Conservation (phyloP, 1,139 yeast genomes). For the Taphrina deformans region DNA sequence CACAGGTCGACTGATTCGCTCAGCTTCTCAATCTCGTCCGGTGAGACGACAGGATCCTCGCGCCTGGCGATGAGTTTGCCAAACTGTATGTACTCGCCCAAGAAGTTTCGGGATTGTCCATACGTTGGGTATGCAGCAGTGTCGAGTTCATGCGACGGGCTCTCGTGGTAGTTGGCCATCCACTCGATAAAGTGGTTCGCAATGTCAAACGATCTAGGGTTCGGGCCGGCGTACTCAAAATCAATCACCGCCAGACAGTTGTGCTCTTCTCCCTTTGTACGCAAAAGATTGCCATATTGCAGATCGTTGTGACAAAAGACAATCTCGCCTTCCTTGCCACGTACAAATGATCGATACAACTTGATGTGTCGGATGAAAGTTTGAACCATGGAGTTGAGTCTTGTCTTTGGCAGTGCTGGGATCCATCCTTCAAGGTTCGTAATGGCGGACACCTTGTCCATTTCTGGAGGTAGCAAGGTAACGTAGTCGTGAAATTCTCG, state of each 20-base stretch:
- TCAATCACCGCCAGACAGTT: constrained; percentile 85
- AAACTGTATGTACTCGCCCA: constrained; percentile 17
- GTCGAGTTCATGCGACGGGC: constrained; percentile 60
- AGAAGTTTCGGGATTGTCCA: constrained; percentile 66
- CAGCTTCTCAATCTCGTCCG: constrained; percentile 55
- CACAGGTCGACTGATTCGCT: constrained; percentile 69
- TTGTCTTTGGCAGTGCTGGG: constrained; percentile 47
- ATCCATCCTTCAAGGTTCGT: constrained; percentile 71
- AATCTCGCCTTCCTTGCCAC: constrained; percentile 51
- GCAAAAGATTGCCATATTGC: constrained; percentile 81
- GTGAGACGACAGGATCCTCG: constrained; percentile 50
- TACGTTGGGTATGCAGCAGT: constrained; percentile 62
- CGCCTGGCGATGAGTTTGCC: constrained; percentile 16
- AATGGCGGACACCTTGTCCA: constrained; percentile 59
- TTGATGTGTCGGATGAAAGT: constrained; percentile 53
- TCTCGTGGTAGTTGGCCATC: constrained; percentile 90
- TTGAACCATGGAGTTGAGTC: constrained; percentile 4
- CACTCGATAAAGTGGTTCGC: constrained; percentile 90
- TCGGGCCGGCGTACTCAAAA: constrained; percentile 95
- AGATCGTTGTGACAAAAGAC: constrained; percentile 71
- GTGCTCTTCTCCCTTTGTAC: constrained; percentile 57
- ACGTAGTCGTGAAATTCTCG: constrained; percentile 85
- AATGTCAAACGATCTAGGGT: constrained; percentile 82
- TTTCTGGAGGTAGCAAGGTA: constrained; percentile 58
- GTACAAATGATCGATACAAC: constrained; percentile 53